phyloP scores from a whole-genome alignment of 257 asterid species.

The Nicotiana noctiflora region DNA sequence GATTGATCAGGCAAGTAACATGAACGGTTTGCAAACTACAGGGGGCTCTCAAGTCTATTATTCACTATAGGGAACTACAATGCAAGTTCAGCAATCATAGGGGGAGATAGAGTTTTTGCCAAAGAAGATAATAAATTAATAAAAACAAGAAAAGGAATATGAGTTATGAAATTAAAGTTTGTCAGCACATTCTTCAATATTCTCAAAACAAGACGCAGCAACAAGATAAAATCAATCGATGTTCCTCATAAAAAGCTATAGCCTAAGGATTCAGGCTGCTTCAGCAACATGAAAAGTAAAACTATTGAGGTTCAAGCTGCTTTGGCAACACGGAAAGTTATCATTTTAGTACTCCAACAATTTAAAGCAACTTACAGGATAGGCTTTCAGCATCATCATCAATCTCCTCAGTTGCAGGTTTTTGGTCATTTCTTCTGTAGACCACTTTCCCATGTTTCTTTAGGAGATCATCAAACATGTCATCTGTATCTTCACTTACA shows the following conservation, averaged over 20 bases:
- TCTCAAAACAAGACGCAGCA: background rate
- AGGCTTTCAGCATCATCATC: constrained; percentile 98
- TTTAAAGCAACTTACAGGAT: constrained; percentile 51
- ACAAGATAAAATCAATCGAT: background rate
- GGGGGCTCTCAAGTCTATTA: background rate
- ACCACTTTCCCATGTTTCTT: constrained; percentile 78
- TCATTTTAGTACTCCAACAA: background rate
- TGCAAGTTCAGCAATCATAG: background rate
- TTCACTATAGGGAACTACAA: background rate
- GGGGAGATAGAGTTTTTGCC: background rate
- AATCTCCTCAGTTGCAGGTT: constrained; percentile 48
- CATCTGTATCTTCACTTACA: constrained; percentile 70
- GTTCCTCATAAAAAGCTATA: background rate
- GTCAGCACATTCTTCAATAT: background rate
- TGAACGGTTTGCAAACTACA: background rate
- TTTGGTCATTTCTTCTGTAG: constrained; percentile 51
- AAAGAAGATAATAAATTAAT: background rate
- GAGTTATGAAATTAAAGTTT: background rate
- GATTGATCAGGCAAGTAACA: background rate
- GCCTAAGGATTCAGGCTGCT: background rate
- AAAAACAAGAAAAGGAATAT: background rate
- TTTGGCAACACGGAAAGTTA: background rate
- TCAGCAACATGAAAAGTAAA: background rate
- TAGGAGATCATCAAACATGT: constrained; percentile 77
- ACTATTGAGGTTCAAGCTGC: background rate